Percentiles rank a stretch among this genome's conserved stretches.
These are phyloP conservation scores for Austroboletus eburneus DNA, from an alignment of 768 basidiomycete genomes.

Conservation along the genomic window DNA sequence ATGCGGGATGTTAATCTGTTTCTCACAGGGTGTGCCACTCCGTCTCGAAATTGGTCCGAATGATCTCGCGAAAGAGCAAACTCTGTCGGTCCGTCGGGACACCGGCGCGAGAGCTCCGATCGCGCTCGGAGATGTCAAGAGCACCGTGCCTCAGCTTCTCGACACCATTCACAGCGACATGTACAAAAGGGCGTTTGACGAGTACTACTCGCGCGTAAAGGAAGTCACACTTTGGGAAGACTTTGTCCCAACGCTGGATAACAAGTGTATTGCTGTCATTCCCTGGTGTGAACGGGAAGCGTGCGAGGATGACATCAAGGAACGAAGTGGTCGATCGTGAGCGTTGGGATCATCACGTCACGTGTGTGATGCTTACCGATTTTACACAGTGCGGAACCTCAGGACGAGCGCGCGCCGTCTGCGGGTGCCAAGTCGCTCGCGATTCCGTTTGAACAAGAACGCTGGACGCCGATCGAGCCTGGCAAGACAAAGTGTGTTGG, in stretches of 20 bases:
- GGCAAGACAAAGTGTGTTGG: conserved; percentile 88
- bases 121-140: conserved; percentile 44
- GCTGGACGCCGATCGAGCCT: conserved; percentile 73
- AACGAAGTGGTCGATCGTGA: conserved; percentile 81
- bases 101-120: conserved; percentile 59
- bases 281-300: conserved; percentile 94
- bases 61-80: conserved; percentile 80
- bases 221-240: conserved; percentile 86
- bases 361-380: too few species aligned
- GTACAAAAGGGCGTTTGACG: conserved; percentile 72
- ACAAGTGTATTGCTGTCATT: conserved; percentile 80
- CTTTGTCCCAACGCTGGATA: conserved; percentile 85
- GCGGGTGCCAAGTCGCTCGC: conserved; percentile 96
- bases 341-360: too few species aligned
- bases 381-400: conserved; percentile 64
- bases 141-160: conserved; percentile 60
- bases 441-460: conserved; percentile 91
- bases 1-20: neutral
- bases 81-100: conserved; percentile 79
- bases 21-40: conserved; percentile 81
- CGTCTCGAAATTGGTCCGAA: conserved; percentile 96
- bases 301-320: conserved; percentile 99
- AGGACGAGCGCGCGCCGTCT: conserved; percentile 93
- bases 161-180: conserved; percentile 87
- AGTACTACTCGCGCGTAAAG: conserved; percentile 68